Conservation (phyloP, 2,329 filamentous ascomycete genomes). For the Ophiosphaerella herpotricha region DNA sequence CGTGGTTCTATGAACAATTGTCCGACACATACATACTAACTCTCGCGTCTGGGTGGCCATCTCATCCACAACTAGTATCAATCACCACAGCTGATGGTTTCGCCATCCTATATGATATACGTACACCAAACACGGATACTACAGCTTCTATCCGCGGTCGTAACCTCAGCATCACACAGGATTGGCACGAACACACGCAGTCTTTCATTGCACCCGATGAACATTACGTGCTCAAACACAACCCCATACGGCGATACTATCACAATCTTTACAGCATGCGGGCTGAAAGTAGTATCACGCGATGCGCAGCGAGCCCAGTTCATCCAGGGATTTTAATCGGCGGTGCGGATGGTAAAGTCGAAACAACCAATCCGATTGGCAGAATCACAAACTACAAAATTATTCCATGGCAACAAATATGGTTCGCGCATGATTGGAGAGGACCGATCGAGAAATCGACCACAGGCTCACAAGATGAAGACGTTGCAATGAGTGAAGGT, state of each 20-base stretch:
- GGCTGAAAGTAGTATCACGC: slow-evolving; percentile 44
- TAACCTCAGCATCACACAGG: slow-evolving; percentile 53
- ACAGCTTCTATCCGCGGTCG: slow-evolving; percentile 55
- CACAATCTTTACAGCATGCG: slow-evolving; percentile 47
- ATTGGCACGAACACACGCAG: slow-evolving; percentile 62
- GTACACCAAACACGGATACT: slow-evolving; percentile 51
- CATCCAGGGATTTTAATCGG: slow-evolving; percentile 62
- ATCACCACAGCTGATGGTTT: slow-evolving; percentile 61
- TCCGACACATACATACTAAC: slow-evolving; percentile 55
- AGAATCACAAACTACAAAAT: slow-evolving; percentile 57
- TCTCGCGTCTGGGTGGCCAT: slow-evolving; percentile 58
- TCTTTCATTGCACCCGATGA: slow-evolving; percentile 61
- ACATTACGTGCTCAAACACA: slow-evolving; percentile 55
- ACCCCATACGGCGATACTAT: slow-evolving; percentile 59
- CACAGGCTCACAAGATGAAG: background rate
- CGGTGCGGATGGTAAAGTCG: slow-evolving; percentile 57
- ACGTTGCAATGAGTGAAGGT: slow-evolving; percentile 4
- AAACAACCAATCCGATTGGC: slow-evolving; percentile 57
- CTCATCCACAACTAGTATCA: slow-evolving; percentile 57
- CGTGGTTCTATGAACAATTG: slow-evolving; percentile 51
- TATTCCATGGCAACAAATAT: slow-evolving; percentile 58
- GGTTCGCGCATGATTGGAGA: slow-evolving; percentile 64
- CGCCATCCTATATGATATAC: slow-evolving; percentile 59
- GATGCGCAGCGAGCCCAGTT: slow-evolving; percentile 55
- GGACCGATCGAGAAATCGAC: slow-evolving; percentile 18